Base-by-base conservation (phyloP, 768 basidiomycete genomes). In the Auriculariales sp. region DNA sequence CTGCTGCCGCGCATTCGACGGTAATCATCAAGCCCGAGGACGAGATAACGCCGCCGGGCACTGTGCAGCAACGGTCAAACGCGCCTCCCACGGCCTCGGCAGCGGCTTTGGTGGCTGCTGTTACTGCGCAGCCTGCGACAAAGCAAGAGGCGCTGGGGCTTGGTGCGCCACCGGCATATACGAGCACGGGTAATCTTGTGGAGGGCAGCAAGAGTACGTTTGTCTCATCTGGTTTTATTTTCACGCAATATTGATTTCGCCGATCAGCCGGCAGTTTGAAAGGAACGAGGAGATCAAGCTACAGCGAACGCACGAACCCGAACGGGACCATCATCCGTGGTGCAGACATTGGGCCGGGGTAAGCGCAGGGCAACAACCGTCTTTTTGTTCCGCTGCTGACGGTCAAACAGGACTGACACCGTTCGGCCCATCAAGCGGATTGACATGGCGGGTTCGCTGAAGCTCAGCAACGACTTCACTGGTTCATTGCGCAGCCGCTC, bases 391-490 rank as follows among this genome's bases (percentile, higher is more conserved):
- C 25, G 35, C 10, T 22, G 33, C 24, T 44, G 32, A 12, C 35
- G 30, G 22, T 14, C 12, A 11, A 7, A 31, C 46, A 64, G 62
- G 4, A 71, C 86, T 39, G 88, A 87, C 58, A 98, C 93, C 1
- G 89, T 98, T 58, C 75, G 91, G 48, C 92, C 93, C 0, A 80
- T 94, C 53, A 94, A 93, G 74, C 89, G 87, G 58, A 81, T 94
- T 28, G 91, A 95, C 61, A 73, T 82, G 3, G 70, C 73, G 10
- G 79, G 82, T 3, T 91, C 89, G 3, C 66, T 90, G 12, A 71
- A 81, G 53, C 62, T 86, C 17, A 90, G 89, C 1, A 73, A 78
- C 9, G 91, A 88, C 57, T 92, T 77, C 59, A 79, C 91, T 27
- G 90, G 89, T 9, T 86, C 72, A 54, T 59, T 79, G 50, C 71